Percentiles rank a stretch among this genome's conserved stretches.
Conservation (phyloP, 371 early-diverging fungal genomes). For the Mucor indicus region DNA sequence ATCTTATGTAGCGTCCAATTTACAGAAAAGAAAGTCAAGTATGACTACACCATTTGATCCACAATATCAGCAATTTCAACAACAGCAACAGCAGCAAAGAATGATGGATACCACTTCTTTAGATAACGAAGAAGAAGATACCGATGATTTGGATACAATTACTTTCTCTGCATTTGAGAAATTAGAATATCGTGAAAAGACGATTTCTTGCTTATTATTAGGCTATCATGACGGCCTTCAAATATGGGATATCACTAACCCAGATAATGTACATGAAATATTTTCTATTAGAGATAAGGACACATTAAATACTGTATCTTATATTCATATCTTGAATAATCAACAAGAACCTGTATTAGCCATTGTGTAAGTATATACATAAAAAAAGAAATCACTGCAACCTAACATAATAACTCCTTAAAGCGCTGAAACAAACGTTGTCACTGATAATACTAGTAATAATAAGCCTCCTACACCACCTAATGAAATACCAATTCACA, state of each 20-base stretch:
- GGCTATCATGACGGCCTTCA: slow-evolving; percentile 83
- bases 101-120: too few relatives aligned
- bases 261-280: slow-evolving; percentile 71
- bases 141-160: slow-evolving; percentile 16
- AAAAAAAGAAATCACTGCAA: slow-evolving; percentile 1
- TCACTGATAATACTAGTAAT: not conserved
- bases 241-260: slow-evolving; percentile 73
- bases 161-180: slow-evolving; percentile 36
- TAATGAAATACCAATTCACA: not conserved
- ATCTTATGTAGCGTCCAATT: slow-evolving; percentile 51
- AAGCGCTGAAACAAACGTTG: slow-evolving; percentile 7
- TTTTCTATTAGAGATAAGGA: slow-evolving; percentile 59
- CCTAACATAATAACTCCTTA: not conserved
- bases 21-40: slow-evolving; percentile 39
- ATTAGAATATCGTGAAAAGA: slow-evolving; percentile 11
- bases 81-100: slow-evolving; percentile 16
- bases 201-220: slow-evolving; percentile 53
- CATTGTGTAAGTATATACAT: slow-evolving; percentile 35
- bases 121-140: slow-evolving; percentile 12
- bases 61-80: slow-evolving; percentile 24
- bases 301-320: slow-evolving; percentile 43
- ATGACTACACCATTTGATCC: slow-evolving; percentile 33
- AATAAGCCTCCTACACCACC: not conserved
- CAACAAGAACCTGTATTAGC: slow-evolving; percentile 41
- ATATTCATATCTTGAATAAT: slow-evolving; percentile 39